Evolutionary conservation across 2,329 filamentous ascomycete genomes (phyloP), one percentile per base, ranked within the genome.

Genomic region (Colletotrichum viniferum): DNA sequence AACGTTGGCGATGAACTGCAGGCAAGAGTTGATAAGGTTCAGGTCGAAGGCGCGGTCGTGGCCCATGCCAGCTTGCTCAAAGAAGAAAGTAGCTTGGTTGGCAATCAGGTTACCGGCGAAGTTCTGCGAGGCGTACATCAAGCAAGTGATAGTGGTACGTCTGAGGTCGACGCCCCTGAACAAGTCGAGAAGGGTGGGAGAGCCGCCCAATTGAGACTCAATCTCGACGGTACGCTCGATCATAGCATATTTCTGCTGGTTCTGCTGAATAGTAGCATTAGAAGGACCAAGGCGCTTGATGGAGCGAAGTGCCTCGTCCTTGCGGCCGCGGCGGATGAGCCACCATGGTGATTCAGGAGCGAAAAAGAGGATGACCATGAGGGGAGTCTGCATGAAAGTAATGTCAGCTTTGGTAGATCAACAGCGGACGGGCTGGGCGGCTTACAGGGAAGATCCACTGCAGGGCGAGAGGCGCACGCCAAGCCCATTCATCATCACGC

Each of bases 11-110:
- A 85, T 74, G 52, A 86, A 80, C 56, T 78, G 75, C 3, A 81
- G 77, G 71, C 78, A 81, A 6, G 80, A 78, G 69, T 80, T 81
- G 76, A 81, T 79, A 12, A 81, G 74, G 58, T 78, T 79, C 16
- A 81, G 79, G 21, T 78, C 68, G 65, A 81, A 81, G 3, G 80
- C 75, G 3, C 63, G 71, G 28, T 78, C 76, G 18, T 73, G 65
- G 0, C 60, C n/a, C 21, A 81, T 79, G 24, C 80, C 80, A 30
- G 78, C 78, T 36, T 79, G 83, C 75, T 86, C 80, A 66, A 92
- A 92, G 83, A 92, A 92, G 81, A 89, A 92, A 64, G 89, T 89
- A 6, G 90, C 89, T 80, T 92, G 90, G 80, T 92, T 92, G 79
- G 90, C 90, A 77, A 92, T 92, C 56, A 92, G 79, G 79, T 92